Percentiles rank a stretch among this genome's conserved stretches.
Conservation (phyloP, 2,329 filamentous ascomycete genomes). For the Golovinomyces cichoracearum region DNA sequence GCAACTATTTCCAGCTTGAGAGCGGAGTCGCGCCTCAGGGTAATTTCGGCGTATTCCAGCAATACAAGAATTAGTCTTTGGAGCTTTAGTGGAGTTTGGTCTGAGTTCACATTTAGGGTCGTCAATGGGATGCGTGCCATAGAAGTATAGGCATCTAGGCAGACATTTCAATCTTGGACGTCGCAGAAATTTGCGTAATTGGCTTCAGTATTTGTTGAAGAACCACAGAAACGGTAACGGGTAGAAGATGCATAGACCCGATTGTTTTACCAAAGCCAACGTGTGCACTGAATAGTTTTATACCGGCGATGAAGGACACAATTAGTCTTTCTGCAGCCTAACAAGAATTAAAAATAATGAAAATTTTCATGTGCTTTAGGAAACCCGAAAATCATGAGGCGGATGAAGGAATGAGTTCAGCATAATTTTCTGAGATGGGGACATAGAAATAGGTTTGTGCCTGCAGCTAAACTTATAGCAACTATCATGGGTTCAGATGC, state of each 20-base stretch:
- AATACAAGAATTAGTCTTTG: background rate
- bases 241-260: background rate
- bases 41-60: background rate
- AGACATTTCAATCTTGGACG: background rate
- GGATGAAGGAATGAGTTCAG: background rate
- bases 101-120: background rate
- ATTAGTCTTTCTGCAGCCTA: background rate
- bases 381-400: background rate
- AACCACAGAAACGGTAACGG: background rate
- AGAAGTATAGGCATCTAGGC: background rate
- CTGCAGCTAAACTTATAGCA: background rate
- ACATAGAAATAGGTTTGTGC: background rate
- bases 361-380: background rate
- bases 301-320: background rate
- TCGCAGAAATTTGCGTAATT: background rate
- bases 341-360: background rate
- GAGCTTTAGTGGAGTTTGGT: background rate
- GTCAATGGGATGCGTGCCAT: background rate
- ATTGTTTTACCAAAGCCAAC: background rate
- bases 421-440: background rate
- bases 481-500: background rate
- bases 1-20: background rate
- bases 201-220: background rate
- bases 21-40: background rate
- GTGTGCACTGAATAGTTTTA: background rate